Evolutionary conservation across 495 filamentous ascomycete species (phyloP), one percentile per base, ranked within the genome.

Genomic region (Tricharina praecox): DNA sequence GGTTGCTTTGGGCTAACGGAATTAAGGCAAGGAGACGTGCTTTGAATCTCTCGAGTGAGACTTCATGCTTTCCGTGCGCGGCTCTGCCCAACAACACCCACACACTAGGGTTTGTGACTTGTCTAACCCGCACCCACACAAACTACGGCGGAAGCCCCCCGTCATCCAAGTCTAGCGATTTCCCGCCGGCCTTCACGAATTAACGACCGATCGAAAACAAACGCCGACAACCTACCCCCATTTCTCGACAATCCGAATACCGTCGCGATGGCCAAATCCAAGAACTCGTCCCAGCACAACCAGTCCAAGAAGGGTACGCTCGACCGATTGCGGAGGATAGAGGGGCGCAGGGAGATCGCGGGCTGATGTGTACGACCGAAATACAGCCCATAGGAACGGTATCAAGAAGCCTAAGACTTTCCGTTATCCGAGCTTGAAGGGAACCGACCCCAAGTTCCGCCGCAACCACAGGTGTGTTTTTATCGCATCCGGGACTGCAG

Each of bases 361-460:
- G 56, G 11, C 41, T 42, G 25, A 37, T 50, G 50, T 41, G 49
- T 11, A 39, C 16, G 24, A 32, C 7, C 16, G 34, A 37, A 32
- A 37, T 37, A 35, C 26, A 59, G 56, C 56, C 36, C 56, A 59
- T 33, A 45, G 56, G 41, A 59, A 59, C 67, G 93, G 90, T 73
- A 96, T 97, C 79, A 96, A 96, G 82, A 95, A 93, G 79, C 92
- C 92, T 38, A 96, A 93, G 76, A 96, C 90, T 66, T 76, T 87
- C 70, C 75, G 90, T 75, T 97, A 97, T 73, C 90, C 92, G 54
- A 95, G 88, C 63, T 78, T 96, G 58, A 94, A 94, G 62, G 90
- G 90, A 66, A 93, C 88, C 63, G 90, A 97, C 73, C 85, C 90
- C 65, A 97, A 97, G 78, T 97, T 96, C 77, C 80, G 90, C 68